Evolutionary conservation across 2,329 filamentous ascomycete genomes (phyloP), one percentile per base, ranked within the genome.

Genomic region (Endothia cerciana): DNA sequence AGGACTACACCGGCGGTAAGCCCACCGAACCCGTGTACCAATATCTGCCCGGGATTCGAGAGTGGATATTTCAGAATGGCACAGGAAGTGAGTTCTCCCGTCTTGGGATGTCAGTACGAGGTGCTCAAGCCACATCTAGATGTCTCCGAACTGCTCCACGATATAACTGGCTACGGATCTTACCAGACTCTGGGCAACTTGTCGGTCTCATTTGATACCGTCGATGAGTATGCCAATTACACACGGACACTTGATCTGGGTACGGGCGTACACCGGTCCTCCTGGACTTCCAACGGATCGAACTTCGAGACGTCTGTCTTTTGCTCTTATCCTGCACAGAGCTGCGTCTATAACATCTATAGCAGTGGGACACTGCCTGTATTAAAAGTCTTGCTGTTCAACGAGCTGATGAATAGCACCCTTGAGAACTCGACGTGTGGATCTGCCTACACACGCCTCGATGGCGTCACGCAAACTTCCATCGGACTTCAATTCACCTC

Each of bases 181-280:
- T 84, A 81, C 67, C 77, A 77, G 62, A 81, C 82, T 0, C 71
- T 83, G 0, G 82, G 77, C 0, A 85, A 85, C 64, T 63, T 85
- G 0, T 79, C 77, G 0, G 74, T 85, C 0, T 63, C 69, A 0
- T 73, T 84, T 3, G 72, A 74, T 0, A 75, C 73, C 3, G 65
- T 79, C 0, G 67, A 63, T 4, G 64, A 73, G 1, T 70, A 72
- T 8, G 71, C 70, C 3, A 72, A 70, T 3, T 84, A 83, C 63
- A 77, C 73, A n/a, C 70, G 82, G 13, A 74, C 72, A 1, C 74
- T 85, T 5, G 79, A 85, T 65, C 70, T 85, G 3, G 70, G 70
- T 3, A 81, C 76, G 0, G 83, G 82, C 0, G 61, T 83, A 1
- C 75, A 79, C 63, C 74, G 72, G 0, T 77, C 74, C 0, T 70